These are phyloP conservation scores for Sporobolomyces roseus DNA, from an alignment of 768 basidiomycete genomes.

Conservation along the genomic window DNA sequence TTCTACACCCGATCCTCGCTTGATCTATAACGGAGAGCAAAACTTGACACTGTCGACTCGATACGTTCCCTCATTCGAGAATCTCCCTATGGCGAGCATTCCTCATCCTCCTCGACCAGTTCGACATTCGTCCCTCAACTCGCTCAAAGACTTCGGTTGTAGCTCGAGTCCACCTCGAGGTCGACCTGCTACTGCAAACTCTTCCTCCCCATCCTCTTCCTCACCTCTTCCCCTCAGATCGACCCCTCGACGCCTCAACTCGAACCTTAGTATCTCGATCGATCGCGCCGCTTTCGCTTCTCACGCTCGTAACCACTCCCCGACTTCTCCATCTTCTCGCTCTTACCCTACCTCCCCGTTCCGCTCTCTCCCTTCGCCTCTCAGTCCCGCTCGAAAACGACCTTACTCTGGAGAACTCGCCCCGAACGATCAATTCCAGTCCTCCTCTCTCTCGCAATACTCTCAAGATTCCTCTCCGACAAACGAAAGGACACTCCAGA, in stretches of 20 bases:
- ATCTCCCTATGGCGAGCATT: not conserved
- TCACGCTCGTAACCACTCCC: not conserved
- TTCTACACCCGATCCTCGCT: slow-evolving; percentile 5
- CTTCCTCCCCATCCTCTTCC: too few relatives aligned
- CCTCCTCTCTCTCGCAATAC: too few relatives aligned
- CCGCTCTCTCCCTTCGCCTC: slow-evolving; percentile 8
- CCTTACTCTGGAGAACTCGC: slow-evolving; percentile 3
- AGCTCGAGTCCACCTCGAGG: not conserved
- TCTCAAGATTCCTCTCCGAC: too few relatives aligned
- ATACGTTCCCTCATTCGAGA: slow-evolving; percentile 11
- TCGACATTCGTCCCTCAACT: not conserved
- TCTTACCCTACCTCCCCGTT: not conserved
- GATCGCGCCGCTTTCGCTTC: not conserved
- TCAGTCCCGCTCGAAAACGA: slow-evolving; percentile 4
- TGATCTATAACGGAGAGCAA: not conserved
- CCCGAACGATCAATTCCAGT: too few relatives aligned
- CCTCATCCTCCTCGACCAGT: not conserved
- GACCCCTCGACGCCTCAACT: slow-evolving; percentile 4
- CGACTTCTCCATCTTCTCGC: not conserved
- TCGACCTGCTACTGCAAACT: not conserved
- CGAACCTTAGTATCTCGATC: slow-evolving; percentile 16
- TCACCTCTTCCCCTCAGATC: too few relatives aligned
- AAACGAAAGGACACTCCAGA: too few relatives aligned
- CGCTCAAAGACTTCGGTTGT: not conserved
- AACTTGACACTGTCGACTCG: slow-evolving; percentile 5